Evolutionary conservation across 1,284 basidiomycete species (phyloP).

Genomic region (Phylloboletellus chloephorus): DNA sequence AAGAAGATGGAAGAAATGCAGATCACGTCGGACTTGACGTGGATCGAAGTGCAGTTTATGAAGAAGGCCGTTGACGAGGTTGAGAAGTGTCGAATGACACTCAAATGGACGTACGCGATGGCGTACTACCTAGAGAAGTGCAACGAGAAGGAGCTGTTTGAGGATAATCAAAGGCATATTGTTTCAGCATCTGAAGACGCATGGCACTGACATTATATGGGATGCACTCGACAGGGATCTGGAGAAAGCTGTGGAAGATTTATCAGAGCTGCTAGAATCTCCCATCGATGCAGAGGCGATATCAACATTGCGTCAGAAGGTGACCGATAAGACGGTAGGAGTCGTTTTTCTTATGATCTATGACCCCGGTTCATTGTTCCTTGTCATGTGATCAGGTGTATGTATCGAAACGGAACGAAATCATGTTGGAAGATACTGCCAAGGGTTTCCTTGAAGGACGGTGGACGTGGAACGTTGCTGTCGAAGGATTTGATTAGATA

Average conservation of each 20-base stretch:
- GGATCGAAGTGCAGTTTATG: conserved; percentile 99
- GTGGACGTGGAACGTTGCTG: conserved; percentile 67
- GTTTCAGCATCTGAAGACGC: not conserved
- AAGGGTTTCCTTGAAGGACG: conserved; percentile 85
- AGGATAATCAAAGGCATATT: conserved; percentile 87
- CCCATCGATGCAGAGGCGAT: conserved; percentile 87
- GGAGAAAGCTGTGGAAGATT: conserved; percentile 91
- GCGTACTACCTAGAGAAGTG: conserved; percentile 88
- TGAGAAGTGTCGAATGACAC: conserved; percentile 86
- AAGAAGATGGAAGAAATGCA: conserved; percentile 99
- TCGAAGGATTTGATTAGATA: conserved; percentile 56
- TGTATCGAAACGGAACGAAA: conserved; percentile 93
- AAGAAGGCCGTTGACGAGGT: conserved; percentile 94
- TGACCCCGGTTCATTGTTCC: conserved; percentile 2
- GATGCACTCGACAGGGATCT: conserved; percentile 59
- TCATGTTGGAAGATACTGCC: conserved; percentile 91
- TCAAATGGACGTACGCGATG: conserved; percentile 99
- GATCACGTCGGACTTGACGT: conserved; percentile 82
- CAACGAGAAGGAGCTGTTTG: conserved; percentile 94
- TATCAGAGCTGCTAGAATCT: conserved; percentile 88
- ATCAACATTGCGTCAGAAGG: conserved; percentile 78
- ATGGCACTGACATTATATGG: not conserved
- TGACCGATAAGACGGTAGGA: conserved; percentile 88
- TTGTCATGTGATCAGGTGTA: conserved; percentile 58
- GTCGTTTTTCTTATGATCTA: conserved; percentile 5